Evolutionary conservation across 306 rosid species (phyloP).

Genomic region (Styphnolobium japonicum): DNA sequence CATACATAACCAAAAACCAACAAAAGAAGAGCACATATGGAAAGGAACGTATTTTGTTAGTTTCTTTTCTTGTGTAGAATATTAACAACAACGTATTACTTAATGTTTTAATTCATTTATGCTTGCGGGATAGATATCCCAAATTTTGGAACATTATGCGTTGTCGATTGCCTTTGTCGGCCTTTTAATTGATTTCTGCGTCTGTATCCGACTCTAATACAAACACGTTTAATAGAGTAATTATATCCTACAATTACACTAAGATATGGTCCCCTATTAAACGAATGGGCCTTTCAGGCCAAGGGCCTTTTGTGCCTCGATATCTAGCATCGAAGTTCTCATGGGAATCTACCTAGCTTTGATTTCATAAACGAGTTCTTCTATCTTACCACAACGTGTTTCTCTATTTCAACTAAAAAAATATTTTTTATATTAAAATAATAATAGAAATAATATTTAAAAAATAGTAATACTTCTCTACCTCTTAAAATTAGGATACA

Average conservation of each 20-base stretch:
- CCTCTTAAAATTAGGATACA: no score
- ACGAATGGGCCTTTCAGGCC: neutral
- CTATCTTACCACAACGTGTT: no score
- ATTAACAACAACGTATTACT: neutral
- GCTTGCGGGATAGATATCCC: conserved; percentile 7
- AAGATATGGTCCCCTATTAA: neutral
- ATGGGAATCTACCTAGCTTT: neutral
- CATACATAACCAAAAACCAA: conserved; percentile 7
- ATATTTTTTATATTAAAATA: no score
- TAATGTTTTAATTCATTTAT: neutral
- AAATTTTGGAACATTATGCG: neutral
- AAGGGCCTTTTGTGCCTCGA: neutral
- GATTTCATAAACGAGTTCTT: neutral
- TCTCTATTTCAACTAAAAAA: no score
- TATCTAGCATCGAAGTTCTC: neutral
- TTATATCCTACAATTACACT: neutral
- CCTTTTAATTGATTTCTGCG: conserved; percentile 15
- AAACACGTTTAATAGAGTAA: neutral
- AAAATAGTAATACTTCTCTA: no score
- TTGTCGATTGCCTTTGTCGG: conserved; percentile 32
- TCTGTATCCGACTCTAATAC: neutral
- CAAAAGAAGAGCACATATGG: conserved; percentile 25
- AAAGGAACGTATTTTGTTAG: conserved; percentile 26
- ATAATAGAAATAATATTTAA: no score
- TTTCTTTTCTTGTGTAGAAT: neutral